These are phyloP conservation scores for Fusarium robinianum DNA, from an alignment of 2,329 filamentous ascomycete species.

Conservation along the genomic window DNA sequence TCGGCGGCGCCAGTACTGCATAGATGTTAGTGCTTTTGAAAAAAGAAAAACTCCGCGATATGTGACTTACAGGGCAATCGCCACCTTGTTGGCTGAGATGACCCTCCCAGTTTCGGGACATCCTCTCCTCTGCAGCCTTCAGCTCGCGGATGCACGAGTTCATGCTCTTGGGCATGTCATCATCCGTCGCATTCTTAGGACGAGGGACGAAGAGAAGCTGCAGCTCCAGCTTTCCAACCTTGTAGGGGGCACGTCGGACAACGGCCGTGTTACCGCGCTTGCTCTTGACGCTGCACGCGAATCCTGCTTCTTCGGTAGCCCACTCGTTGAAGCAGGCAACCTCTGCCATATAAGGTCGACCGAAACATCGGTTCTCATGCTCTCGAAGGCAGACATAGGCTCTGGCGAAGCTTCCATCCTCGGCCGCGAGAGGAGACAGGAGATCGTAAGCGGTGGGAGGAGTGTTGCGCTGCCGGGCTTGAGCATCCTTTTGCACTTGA, in stretches of 20 bases:
- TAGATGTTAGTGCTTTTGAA: slow-evolving; percentile 46
- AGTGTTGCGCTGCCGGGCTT: slow-evolving; percentile 63
- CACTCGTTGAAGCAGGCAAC: slow-evolving; percentile 98
- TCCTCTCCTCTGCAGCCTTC: slow-evolving; percentile 82
- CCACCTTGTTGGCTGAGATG: slow-evolving; percentile 94
- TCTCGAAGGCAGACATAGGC: slow-evolving; percentile 94
- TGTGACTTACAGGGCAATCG: slow-evolving; percentile 83
- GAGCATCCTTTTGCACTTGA: slow-evolving; percentile 65
- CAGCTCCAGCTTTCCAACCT: slow-evolving; percentile 90
- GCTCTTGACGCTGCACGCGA: slow-evolving; percentile 88
- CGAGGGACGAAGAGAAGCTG: slow-evolving; percentile 95
- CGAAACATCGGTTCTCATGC: slow-evolving; percentile 86
- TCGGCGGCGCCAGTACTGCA: slow-evolving; percentile 92
- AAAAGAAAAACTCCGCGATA: no score
- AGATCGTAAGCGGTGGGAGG: slow-evolving; percentile 83
- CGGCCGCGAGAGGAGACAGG: slow-evolving; percentile 81
- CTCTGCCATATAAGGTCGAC: slow-evolving; percentile 84
- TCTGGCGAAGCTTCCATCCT: slow-evolving; percentile 91
- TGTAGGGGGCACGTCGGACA: slow-evolving; percentile 89
- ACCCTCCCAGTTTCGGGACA: slow-evolving; percentile 81
- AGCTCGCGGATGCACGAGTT: slow-evolving; percentile 93
- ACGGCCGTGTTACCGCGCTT: slow-evolving; percentile 76
- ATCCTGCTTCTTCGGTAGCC: slow-evolving; percentile 82
- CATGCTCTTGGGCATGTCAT: slow-evolving; percentile 99
- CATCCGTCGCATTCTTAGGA: slow-evolving; percentile 82